Percentiles rank a stretch among this genome's conserved stretches.
Evolutionary conservation across 2,329 filamentous ascomycete genomes (phyloP).

Genomic region (Proliferodiscus dingleyae): DNA sequence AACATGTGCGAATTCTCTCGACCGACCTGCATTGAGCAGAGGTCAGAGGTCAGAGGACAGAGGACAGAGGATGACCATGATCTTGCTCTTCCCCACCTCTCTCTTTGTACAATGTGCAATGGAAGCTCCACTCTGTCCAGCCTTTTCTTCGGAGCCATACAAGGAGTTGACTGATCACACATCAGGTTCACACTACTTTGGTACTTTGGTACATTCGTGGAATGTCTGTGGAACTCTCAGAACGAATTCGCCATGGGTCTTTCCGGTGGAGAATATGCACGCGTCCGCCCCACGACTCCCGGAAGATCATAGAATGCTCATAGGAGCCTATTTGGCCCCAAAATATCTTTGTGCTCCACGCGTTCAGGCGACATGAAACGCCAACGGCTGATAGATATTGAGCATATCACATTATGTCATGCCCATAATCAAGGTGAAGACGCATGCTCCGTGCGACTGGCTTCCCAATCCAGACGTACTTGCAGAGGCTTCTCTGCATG

Average conservation of each 20-base stretch:
- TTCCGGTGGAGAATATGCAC: conserved; percentile 19
- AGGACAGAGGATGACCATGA: too few relatives aligned
- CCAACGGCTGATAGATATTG: conserved; percentile 22
- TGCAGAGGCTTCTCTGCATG: conserved; percentile 4
- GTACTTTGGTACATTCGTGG: not conserved
- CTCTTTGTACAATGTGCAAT: too few relatives aligned
- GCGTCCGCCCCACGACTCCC: conserved; percentile 18
- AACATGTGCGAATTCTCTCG: too few relatives aligned
- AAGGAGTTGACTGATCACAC: not conserved
- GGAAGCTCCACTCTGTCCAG: too few relatives aligned
- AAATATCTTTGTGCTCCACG: conserved; percentile 23
- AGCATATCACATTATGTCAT: too few relatives aligned
- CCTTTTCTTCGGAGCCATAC: too few relatives aligned
- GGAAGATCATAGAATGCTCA: conserved; percentile 18
- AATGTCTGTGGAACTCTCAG: conserved; percentile 3
- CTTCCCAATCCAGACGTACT: conserved; percentile 8
- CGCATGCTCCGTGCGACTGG: conserved; percentile 3
- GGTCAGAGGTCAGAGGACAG: too few relatives aligned
- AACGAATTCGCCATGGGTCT: conserved; percentile 15
- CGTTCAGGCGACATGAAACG: conserved; percentile 29
- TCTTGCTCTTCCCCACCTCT: too few relatives aligned
- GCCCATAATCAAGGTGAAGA: not conserved
- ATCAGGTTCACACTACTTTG: not conserved
- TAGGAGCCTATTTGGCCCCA: conserved; percentile 11
- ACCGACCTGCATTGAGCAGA: too few relatives aligned